Evolutionary conservation across 2,329 filamentous ascomycete species (phyloP), one percentile per base, ranked within the genome.

Genomic region (Cercospora zeae-maydis): DNA sequence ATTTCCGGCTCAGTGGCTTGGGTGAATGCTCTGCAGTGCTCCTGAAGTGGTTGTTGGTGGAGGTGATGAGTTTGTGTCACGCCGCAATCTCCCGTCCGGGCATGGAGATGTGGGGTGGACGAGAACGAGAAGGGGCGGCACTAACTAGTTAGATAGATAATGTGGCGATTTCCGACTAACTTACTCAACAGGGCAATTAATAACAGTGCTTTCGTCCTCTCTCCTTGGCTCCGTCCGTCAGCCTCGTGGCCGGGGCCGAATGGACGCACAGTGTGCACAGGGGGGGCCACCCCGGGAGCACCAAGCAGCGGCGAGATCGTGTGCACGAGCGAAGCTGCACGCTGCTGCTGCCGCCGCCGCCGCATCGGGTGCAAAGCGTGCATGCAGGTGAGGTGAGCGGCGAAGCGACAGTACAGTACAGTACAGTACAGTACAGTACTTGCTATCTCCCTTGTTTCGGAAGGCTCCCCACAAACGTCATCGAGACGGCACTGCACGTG

Each of bases 291-390:
- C 49, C 49, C 27, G 19, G 49, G 11, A 13, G 2, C 2, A 34
- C 49, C 27, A 27, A 53, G 27, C 16, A 11, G 49, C 49, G 14
- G 49, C 31, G 49, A 31, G 10, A 24, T 16, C 24, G 24, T 31
- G 47, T 51, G 47, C 47, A n/a, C 47, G 47, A 51, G 47, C n/a
- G n/a, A n/a, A n/a, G 27, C 47, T 30, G 47, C 47, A 51, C 47
- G 8, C n/a, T n/a, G n/a, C n/a, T n/a, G n/a, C n/a, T 19, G 27
- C 47, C 47, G 47, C 21, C 27, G 16, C 5, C 21, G 21, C 47
- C 31, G 13, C n/a, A 24, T 52, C 47, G n/a, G 47, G 14, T 52
- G 24, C 47, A 10, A 27, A 30, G 30, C 21, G n/a, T n/a, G n/a
- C n/a, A n/a, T n/a, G 31, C 14, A 34, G 49, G 30, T 53, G 16